Evolutionary conservation across 768 basidiomycete genomes (phyloP).

Genomic region (Xerocomellus dryophilus): DNA sequence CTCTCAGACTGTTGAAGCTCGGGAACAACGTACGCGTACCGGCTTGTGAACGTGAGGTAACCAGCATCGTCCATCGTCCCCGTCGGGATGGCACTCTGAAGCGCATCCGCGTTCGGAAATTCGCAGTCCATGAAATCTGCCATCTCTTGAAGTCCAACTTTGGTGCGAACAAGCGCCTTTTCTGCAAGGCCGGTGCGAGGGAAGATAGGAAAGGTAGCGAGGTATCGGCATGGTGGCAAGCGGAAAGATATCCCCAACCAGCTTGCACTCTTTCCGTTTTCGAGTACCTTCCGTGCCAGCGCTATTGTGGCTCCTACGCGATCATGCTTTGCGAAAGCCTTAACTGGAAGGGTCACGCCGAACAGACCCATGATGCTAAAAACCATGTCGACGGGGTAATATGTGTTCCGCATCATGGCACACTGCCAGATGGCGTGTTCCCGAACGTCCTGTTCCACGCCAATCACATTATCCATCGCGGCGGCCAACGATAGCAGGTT

Average conservation of each 20-base stretch:
- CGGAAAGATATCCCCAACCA: constrained; percentile 1
- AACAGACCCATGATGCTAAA: constrained; percentile 3
- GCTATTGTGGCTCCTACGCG: background rate
- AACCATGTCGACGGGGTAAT: background rate
- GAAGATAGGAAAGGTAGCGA: background rate
- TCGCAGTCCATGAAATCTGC: constrained; percentile 1
- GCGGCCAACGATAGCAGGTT: background rate
- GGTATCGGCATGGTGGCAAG: background rate
- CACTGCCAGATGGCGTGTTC: constrained; percentile 2
- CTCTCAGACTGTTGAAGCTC: background rate
- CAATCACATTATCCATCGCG: background rate
- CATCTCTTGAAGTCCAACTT: background rate
- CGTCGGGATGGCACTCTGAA: background rate
- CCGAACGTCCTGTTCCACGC: background rate
- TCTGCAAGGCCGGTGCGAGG: background rate
- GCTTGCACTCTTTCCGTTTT: background rate
- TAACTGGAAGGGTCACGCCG: background rate
- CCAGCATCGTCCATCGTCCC: background rate
- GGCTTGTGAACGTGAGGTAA: background rate
- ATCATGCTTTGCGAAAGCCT: background rate
- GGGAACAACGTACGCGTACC: background rate
- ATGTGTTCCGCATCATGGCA: background rate
- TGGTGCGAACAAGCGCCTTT: constrained; percentile 1
- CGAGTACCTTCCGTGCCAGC: background rate
- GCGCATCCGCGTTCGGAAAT: background rate